These are phyloP conservation scores for Epithemia pelagica DNA, from an alignment of 108 stramenopile genomes.

Conservation along the genomic window DNA sequence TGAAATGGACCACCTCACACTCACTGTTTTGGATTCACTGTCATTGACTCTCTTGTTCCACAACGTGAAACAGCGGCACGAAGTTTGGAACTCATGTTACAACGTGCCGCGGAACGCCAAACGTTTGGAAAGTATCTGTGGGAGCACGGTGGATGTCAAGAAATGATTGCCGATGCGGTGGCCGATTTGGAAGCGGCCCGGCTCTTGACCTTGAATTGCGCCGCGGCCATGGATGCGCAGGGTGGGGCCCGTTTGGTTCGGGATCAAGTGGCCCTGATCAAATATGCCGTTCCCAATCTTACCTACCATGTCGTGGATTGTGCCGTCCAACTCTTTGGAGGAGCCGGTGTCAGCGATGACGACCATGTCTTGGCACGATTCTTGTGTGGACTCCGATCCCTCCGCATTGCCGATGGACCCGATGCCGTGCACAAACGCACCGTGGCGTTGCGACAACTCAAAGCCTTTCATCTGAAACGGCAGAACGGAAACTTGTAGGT, in stretches of 20 bases:
- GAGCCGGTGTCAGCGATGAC: conserved; percentile 79
- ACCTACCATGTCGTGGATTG: conserved; percentile 78
- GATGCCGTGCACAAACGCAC: conserved; percentile 88
- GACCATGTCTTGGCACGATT: conserved; percentile 73
- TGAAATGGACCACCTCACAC: too few species aligned
- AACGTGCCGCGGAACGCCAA: conserved; percentile 55
- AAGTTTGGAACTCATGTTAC: conserved; percentile 79
- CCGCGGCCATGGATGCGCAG: conserved; percentile 53
- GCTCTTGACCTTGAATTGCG: conserved; percentile 67
- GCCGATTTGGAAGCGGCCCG: conserved; percentile 72
- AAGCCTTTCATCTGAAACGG: not conserved
- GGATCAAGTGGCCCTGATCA: conserved; percentile 78
- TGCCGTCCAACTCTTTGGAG: conserved; percentile 88
- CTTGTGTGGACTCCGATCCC: conserved; percentile 72
- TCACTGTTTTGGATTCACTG: not conserved
- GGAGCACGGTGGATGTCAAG: conserved; percentile 70
- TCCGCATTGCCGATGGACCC: conserved; percentile 95
- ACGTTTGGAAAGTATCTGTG: conserved; percentile 76
- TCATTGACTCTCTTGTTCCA: too few species aligned
- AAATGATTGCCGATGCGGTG: conserved; percentile 77
- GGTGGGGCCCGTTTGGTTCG: conserved; percentile 52
- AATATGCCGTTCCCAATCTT: conserved; percentile 79
- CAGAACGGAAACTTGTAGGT: not conserved
- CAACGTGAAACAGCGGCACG: conserved; percentile 64
- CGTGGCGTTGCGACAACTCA: conserved; percentile 30